Conservation (phyloP, 331 rosid species). For the Quercus tomentella region DNA sequence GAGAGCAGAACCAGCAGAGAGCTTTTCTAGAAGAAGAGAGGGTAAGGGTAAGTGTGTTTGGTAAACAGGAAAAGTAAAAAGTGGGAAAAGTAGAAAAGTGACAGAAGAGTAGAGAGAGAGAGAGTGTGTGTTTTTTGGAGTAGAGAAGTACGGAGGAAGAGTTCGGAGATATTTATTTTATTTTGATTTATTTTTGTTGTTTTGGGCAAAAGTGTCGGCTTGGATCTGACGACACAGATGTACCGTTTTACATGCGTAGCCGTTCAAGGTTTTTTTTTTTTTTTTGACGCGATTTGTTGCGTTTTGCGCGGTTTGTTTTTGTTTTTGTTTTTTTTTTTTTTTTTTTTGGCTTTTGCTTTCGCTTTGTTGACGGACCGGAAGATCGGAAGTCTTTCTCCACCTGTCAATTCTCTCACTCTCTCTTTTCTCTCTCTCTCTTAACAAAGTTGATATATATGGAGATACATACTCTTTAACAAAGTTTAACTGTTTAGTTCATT, state of each 20-base stretch:
- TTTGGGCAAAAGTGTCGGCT: not conserved
- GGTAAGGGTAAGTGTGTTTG: conserved; percentile 24
- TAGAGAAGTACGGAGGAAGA: not conserved
- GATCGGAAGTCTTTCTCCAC: conserved; percentile 6
- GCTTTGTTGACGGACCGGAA: conserved; percentile 17
- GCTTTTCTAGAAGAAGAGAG: conserved; percentile 12
- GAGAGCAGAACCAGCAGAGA: conserved; percentile 3
- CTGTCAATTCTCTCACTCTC: not conserved
- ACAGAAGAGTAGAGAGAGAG: not conserved
- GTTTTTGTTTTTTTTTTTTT: not conserved
- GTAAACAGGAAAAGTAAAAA: conserved; percentile 35
- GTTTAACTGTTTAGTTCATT: too few species aligned
- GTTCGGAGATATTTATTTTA: not conserved
- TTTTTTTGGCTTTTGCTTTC: conserved; percentile 3
- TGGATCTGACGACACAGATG: conserved; percentile 1
- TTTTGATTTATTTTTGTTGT: not conserved
- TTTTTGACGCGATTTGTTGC: not conserved
- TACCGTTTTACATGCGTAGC: not conserved
- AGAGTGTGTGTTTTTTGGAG: not conserved
- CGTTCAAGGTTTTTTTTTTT: not conserved
- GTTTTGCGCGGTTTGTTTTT: not conserved
- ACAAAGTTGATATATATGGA: too few species aligned
- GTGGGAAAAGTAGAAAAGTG: conserved; percentile 32
- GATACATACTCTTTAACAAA: too few species aligned
- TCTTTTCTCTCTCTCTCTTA: too few species aligned